These are phyloP conservation scores for Phyllosticta citribraziliensis DNA, from an alignment of 2,329 filamentous ascomycete genomes.

Conservation along the genomic window DNA sequence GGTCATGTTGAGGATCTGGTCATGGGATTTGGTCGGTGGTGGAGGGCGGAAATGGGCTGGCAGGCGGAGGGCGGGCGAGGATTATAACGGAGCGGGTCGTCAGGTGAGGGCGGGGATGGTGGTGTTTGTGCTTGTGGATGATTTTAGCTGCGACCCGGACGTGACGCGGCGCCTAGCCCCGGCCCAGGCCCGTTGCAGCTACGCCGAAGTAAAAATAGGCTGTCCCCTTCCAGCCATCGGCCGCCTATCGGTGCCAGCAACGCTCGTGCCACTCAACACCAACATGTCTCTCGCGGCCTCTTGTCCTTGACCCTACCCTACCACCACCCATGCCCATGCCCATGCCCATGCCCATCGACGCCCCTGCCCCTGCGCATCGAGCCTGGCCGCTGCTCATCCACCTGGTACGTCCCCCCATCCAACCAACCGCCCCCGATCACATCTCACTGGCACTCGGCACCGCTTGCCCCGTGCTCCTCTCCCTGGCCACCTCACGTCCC, in stretches of 20 bases:
- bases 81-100: constrained; percentile 3
- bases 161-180: not conserved
- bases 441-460: not conserved
- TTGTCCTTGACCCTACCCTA: not conserved
- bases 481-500: not conserved
- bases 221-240: not conserved
- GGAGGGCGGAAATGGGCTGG: not conserved
- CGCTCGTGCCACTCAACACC: not conserved
- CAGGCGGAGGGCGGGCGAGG: not conserved
- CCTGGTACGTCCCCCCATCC: not conserved
- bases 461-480: not conserved
- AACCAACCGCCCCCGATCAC: not conserved
- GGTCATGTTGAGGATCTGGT: constrained; percentile 27
- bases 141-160: not conserved
- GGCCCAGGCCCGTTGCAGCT: not conserved
- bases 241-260: not conserved
- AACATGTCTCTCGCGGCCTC: not conserved
- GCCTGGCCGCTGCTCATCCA: not conserved
- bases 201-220: not conserved
- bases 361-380: not conserved
- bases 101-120: constrained; percentile 5
- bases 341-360: not conserved
- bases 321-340: too few relatives aligned
- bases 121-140: not conserved
- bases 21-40: constrained; percentile 16